Percentiles rank a stretch among this genome's conserved stretches.
Evolutionary conservation across 148 eudicot species (phyloP).

Genomic region (Pouteria glomerata): DNA sequence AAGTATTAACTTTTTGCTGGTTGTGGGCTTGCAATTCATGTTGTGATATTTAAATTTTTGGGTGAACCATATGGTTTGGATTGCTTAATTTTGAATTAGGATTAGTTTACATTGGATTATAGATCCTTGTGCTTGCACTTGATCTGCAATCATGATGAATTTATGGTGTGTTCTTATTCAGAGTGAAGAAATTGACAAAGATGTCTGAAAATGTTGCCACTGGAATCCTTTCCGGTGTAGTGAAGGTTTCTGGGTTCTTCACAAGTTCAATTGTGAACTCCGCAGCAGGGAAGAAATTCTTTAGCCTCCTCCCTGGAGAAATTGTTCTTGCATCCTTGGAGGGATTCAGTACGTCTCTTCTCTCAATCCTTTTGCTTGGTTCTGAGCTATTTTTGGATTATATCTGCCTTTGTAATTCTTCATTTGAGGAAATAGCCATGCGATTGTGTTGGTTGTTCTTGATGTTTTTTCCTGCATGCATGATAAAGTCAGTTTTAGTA

Average conservation of each 20-base stretch:
- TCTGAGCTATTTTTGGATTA: not conserved
- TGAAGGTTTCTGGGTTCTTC: slow-evolving; percentile 68
- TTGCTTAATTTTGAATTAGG: not conserved
- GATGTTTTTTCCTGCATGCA: not conserved
- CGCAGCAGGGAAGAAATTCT: slow-evolving; percentile 54
- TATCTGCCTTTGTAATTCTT: not conserved
- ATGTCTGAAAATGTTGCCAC: slow-evolving; percentile 61
- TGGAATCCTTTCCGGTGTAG: slow-evolving; percentile 71
- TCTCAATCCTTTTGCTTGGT: not conserved
- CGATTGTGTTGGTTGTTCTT: not conserved
- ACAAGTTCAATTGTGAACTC: slow-evolving; percentile 72
- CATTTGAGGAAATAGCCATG: not conserved
- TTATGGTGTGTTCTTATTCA: slow-evolving; percentile 6
- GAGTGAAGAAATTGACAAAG: slow-evolving; percentile 71
- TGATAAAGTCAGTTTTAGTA: not conserved
- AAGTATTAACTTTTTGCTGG: not conserved
- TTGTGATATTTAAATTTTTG: too few relatives aligned
- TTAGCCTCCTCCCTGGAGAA: slow-evolving; percentile 80
- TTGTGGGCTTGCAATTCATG: not conserved
- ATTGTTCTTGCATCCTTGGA: slow-evolving; percentile 78
- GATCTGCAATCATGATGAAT: not conserved
- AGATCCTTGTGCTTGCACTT: not conserved
- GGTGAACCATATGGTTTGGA: not conserved
- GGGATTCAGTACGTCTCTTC: slow-evolving; percentile 58
- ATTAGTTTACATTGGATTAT: not conserved